These are phyloP conservation scores for Teratosphaeria nubilosa DNA, from an alignment of 2,329 filamentous ascomycete genomes.

Conservation along the genomic window DNA sequence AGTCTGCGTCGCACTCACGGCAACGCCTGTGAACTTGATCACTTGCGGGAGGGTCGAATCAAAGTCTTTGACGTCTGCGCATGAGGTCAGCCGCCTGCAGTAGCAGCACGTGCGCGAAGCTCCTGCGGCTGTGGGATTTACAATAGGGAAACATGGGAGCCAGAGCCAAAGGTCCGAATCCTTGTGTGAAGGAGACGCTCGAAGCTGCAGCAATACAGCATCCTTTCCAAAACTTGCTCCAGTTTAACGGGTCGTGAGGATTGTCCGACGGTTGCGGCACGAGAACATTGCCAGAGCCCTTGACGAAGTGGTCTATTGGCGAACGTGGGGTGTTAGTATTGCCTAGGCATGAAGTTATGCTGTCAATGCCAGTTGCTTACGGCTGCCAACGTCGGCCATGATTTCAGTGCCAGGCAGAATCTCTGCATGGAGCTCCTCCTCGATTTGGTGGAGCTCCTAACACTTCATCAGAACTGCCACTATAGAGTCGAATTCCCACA, in stretches of 20 bases:
- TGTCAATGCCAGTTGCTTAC: neutral
- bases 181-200: slow-evolving; percentile 43
- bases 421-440: slow-evolving; percentile 43
- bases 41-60: slow-evolving; percentile 29
- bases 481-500: neutral
- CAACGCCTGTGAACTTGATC: slow-evolving; percentile 43
- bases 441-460: slow-evolving; percentile 37
- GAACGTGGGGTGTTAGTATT: neutral
- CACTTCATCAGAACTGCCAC: slow-evolving; percentile 6
- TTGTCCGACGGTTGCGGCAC: slow-evolving; percentile 42
- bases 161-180: slow-evolving; percentile 45
- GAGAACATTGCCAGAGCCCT: slow-evolving; percentile 38
- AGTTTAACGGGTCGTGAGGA: slow-evolving; percentile 39
- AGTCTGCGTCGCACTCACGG: neutral
- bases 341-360: neutral
- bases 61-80: slow-evolving; percentile 43
- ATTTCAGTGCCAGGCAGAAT: slow-evolving; percentile 50
- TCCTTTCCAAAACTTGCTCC: slow-evolving; percentile 40
- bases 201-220: slow-evolving; percentile 38
- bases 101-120: neutral
- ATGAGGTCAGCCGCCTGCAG: neutral
- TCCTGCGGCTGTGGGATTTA: slow-evolving; percentile 13
- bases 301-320: slow-evolving; percentile 48
- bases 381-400: slow-evolving; percentile 50
- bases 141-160: slow-evolving; percentile 47